Conservation (phyloP, 306 rosid species). For the Sesbania bispinosa region DNA sequence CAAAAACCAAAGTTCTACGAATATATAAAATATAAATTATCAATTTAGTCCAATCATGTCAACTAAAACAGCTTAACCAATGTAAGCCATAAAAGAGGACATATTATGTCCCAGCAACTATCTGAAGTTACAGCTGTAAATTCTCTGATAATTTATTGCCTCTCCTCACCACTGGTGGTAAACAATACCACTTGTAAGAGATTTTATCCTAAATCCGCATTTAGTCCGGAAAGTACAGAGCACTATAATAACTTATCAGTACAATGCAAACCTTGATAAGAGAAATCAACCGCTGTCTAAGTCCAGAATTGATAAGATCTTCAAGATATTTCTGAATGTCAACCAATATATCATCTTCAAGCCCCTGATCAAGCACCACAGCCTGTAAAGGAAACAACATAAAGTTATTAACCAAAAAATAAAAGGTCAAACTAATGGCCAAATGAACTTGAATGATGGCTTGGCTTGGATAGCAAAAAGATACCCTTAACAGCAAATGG, state of each 20-base stretch:
- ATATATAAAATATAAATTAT: background rate
- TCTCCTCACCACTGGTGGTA: background rate
- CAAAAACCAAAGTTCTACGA: background rate
- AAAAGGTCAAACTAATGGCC: background rate
- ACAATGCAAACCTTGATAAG: constrained; percentile 72
- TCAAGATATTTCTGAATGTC: constrained; percentile 85
- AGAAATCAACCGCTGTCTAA: constrained; percentile 75
- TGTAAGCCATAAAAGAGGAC: constrained; percentile 6
- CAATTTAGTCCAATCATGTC: background rate
- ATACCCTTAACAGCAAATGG: constrained; percentile 84
- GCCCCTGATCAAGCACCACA: constrained; percentile 93
- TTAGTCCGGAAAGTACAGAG: background rate
- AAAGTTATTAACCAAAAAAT: constrained; percentile 13
- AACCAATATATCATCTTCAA: constrained; percentile 64
- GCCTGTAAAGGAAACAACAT: constrained; percentile 57
- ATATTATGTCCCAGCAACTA: background rate
- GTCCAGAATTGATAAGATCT: constrained; percentile 77
- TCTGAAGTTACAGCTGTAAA: background rate
- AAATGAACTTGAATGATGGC: constrained; percentile 16
- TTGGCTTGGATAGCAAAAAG: background rate
- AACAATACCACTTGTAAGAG: constrained; percentile 8
- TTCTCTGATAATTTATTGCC: background rate
- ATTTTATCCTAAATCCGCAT: background rate
- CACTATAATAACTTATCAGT: background rate
- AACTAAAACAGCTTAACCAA: constrained; percentile 1